Conservation (phyloP, 2,329 filamentous ascomycete species). For the Colletotrichum sp. region DNA sequence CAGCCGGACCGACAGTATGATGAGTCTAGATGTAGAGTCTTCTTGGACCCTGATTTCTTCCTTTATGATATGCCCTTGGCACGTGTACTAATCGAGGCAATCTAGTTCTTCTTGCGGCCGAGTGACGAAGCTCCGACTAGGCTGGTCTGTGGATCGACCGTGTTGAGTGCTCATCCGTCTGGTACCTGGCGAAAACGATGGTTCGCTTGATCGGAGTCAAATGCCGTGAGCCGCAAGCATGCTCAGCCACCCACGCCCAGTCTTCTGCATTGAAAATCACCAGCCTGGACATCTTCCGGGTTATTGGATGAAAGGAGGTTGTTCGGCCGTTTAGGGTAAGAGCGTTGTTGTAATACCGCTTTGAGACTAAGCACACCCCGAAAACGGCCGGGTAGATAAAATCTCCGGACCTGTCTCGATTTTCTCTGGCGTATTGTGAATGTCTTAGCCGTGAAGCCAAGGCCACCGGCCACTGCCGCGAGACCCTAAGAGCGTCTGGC, state of each 20-base stretch:
- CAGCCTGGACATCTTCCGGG: not conserved
- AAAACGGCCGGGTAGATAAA: not conserved
- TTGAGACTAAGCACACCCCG: not conserved
- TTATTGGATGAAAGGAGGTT: not conserved
- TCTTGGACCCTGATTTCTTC: not conserved
- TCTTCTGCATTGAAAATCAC: not conserved
- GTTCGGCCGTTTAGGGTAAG: not conserved
- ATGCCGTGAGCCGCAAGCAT: not conserved
- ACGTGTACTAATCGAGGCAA: not conserved
- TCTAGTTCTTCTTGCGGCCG: not conserved
- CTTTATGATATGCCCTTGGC: not conserved
- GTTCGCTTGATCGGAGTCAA: not conserved
- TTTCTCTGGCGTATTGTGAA: not conserved
- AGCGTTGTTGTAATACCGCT: not conserved
- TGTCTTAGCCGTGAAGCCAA: not conserved
- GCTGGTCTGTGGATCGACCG: not conserved
- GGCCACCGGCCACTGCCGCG: not conserved
- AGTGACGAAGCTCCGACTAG: not conserved
- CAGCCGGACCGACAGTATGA: not conserved
- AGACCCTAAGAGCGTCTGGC: not conserved
- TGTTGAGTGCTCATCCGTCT: not conserved
- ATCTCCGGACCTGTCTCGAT: not conserved
- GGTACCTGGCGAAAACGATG: not conserved
- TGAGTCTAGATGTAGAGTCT: not conserved
- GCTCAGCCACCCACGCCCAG: not conserved